Percentiles rank a stretch among this genome's conserved stretches.
These are phyloP conservation scores for Pulicaria dysenterica DNA, from an alignment of 129 eudicot genomes.

Conservation along the genomic window DNA sequence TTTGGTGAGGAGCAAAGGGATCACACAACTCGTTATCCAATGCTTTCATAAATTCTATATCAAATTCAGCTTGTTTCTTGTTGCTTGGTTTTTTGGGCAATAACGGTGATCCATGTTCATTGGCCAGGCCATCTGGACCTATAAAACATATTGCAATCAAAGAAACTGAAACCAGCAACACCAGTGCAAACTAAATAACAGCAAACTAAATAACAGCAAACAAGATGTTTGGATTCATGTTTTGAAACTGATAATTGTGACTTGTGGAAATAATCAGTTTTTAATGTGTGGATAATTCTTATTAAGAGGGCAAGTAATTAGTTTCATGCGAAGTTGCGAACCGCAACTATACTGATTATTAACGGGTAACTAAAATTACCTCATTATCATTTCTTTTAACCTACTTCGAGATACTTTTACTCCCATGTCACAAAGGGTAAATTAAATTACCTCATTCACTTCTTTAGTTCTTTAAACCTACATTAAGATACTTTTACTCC, in stretches of 20 bases:
- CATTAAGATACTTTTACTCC: too few relatives aligned
- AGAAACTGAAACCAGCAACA: conserved; percentile 24
- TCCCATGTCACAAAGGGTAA: too few relatives aligned
- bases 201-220: background rate
- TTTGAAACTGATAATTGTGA: background rate
- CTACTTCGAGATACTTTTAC: too few relatives aligned
- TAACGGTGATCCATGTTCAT: conserved; percentile 56
- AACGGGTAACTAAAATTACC: too few relatives aligned
- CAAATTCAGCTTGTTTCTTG: conserved; percentile 60
- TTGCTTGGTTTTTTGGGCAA: conserved; percentile 53
- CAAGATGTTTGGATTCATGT: background rate
- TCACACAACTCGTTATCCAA: conserved; percentile 54
- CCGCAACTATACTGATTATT: too few relatives aligned
- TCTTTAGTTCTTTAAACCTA: too few relatives aligned
- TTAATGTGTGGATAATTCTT: background rate
- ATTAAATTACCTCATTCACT: too few relatives aligned
- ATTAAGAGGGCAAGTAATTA: too few relatives aligned
- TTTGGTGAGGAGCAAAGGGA: conserved; percentile 69
- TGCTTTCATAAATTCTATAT: conserved; percentile 62
- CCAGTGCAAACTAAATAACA: background rate
- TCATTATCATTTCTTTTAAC: too few relatives aligned
- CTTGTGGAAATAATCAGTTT: background rate
- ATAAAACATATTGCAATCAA: conserved; percentile 26
- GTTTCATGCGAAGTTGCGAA: too few relatives aligned
- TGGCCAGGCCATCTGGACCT: conserved; percentile 50